These are phyloP conservation scores for Xerocomus spinulosus DNA, from an alignment of 768 basidiomycete species.

Conservation along the genomic window DNA sequence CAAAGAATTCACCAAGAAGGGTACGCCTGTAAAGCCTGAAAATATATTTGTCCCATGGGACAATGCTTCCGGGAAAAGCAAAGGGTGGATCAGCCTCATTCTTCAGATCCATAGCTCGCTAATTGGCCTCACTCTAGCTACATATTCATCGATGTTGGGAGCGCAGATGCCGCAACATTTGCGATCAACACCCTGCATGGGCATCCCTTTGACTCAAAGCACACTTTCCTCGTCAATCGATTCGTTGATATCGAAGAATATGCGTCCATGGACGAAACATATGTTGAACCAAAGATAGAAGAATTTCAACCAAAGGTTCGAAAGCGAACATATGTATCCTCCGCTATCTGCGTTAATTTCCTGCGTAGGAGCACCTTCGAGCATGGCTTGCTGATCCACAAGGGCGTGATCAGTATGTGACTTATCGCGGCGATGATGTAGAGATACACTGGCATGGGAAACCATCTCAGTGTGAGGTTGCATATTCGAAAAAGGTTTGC, in stretches of 20 bases:
- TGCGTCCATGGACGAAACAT: conserved; percentile 71
- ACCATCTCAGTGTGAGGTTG: conserved; percentile 78
- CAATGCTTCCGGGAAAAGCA: conserved; percentile 74
- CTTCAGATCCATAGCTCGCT: background rate
- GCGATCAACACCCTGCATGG: conserved; percentile 67
- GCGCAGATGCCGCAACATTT: conserved; percentile 61
- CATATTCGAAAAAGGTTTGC: conserved; percentile 68
- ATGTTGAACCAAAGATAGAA: conserved; percentile 67
- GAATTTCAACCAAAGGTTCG: conserved; percentile 70
- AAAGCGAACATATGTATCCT: background rate
- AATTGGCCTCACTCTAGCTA: conserved; percentile 44
- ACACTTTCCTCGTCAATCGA: conserved; percentile 78
- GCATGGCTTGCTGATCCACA: conserved; percentile 91
- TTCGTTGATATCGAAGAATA: conserved; percentile 89
- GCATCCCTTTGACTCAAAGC: conserved; percentile 82
- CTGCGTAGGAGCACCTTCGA: conserved; percentile 80
- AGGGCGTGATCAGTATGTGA: conserved; percentile 94
- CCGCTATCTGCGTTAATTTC: conserved; percentile 5
- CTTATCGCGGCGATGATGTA: conserved; percentile 89
- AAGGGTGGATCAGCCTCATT: conserved; percentile 59
- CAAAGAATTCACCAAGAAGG: conserved; percentile 82
- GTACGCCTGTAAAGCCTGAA: conserved; percentile 68
- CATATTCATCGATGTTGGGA: conserved; percentile 77
- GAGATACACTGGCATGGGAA: conserved; percentile 91
- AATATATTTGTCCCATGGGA: conserved; percentile 90